Percentiles rank a stretch among this genome's conserved stretches.
Evolutionary conservation across 2,329 filamentous ascomycete species (phyloP).

Genomic region (Torrubiella hemipterigena): DNA sequence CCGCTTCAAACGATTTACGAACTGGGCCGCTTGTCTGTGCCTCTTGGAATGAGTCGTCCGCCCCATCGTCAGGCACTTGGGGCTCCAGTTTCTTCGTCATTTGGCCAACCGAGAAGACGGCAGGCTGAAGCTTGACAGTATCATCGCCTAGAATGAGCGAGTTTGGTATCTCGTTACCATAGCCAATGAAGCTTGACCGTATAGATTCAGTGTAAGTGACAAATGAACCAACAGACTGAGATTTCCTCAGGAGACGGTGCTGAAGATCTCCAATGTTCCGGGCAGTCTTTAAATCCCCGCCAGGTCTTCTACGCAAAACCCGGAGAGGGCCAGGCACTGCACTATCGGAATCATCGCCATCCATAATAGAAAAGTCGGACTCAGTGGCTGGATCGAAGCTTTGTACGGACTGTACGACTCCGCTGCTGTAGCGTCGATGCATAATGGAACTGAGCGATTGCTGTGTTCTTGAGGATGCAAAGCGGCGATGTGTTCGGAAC

Average conservation of each 20-base stretch:
- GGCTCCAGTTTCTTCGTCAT: too few relatives aligned
- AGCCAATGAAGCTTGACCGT: slow-evolving; percentile 37
- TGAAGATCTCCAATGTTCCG: slow-evolving; percentile 53
- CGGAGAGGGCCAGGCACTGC: slow-evolving; percentile 41
- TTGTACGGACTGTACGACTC: slow-evolving; percentile 34
- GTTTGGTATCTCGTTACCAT: slow-evolving; percentile 22
- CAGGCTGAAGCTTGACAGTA: slow-evolving; percentile 17
- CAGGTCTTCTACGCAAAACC: slow-evolving; percentile 58
- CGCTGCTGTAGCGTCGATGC: slow-evolving; percentile 49
- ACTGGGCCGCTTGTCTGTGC: slow-evolving; percentile 29
- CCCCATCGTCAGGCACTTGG: too few relatives aligned
- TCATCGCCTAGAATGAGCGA: slow-evolving; percentile 10
- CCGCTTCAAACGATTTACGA: slow-evolving; percentile 73
- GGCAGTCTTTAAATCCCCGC: slow-evolving; percentile 61
- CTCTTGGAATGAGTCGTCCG: too few relatives aligned
- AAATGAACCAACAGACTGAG: slow-evolving; percentile 46
- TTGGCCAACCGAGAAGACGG: slow-evolving; percentile 46
- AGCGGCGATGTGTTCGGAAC: slow-evolving; percentile 27
- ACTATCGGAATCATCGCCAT: slow-evolving; percentile 24
- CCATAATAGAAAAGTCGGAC: slow-evolving; percentile 37
- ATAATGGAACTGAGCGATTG: slow-evolving; percentile 39
- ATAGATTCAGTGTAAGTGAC: slow-evolving; percentile 49
- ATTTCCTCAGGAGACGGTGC: slow-evolving; percentile 32
- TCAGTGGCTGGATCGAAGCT: slow-evolving; percentile 52
- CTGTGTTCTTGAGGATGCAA: slow-evolving; percentile 35